Evolutionary conservation across 2,329 filamentous ascomycete species (phyloP), one percentile per base, ranked within the genome.

Genomic region (Nectriaceae sp.): DNA sequence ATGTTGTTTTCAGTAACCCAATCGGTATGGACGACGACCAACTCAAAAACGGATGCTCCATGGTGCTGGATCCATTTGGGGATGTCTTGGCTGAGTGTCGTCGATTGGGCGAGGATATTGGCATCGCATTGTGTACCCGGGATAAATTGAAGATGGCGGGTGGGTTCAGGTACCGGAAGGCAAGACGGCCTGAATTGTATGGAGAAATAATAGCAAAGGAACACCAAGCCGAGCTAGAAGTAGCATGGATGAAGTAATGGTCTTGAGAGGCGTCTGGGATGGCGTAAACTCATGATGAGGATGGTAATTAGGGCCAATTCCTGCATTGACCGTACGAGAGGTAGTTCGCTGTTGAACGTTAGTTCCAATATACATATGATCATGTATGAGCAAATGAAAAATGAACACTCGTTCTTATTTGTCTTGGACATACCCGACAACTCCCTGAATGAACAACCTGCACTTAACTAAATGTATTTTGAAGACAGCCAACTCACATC

Each of bases 21-120:
- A 52, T 55, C 13, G 50, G 52, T 22, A 51, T 52, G 47, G 55
- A 55, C n/a, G 50, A 50, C 20, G 46, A 52, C 31, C 52, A 55
- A 43, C 47, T 57, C 8, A 55, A 57, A 42, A 55, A 57, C 13
- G 53, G 55, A 3, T 55, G 54, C 46, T 53, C 52, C 11, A 55
- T 55, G 52, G 39, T 57, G 18, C 21, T 55, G 19, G 54, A 55
- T 24, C 50, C 50, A 3, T 54, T 55, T 37, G 50, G 53, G 3
- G 55, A 52, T 21, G 41, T 57, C 3, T n/a, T 55, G 3, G 50
- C 44, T 11, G 53, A 57, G 42, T 57, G 53, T 21, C 33, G 48
- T 2, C 36, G 35, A 24, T 42, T 57, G 6, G 50, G 42, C 5
- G 50, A 57, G 33, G 50, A 49, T 36, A 50, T 54, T 46, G 51